Conservation (phyloP, 2,329 filamentous ascomycete species). For the Tolypocladium capitatum region DNA sequence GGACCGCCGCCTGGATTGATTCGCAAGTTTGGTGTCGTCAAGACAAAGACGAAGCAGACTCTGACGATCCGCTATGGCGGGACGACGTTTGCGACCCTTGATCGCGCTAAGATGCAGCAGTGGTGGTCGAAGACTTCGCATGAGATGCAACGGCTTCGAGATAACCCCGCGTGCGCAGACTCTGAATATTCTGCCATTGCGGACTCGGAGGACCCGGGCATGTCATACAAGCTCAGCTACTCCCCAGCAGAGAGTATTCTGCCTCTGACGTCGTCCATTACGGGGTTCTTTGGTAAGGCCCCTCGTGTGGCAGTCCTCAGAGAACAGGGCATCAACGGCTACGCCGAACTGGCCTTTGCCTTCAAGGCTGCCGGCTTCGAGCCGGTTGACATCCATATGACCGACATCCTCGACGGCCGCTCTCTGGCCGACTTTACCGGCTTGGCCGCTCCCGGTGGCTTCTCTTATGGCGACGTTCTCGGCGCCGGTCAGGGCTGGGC, state of each 20-base stretch:
- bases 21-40: slow-evolving; percentile 69
- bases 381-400: slow-evolving; percentile 93
- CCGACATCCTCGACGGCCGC: slow-evolving; percentile 68
- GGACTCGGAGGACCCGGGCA: slow-evolving; percentile 66
- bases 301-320: slow-evolving; percentile 82
- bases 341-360: slow-evolving; percentile 96
- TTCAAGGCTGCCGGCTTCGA: slow-evolving; percentile 87
- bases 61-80: slow-evolving; percentile 63
- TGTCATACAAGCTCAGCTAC: slow-evolving; percentile 73
- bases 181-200: slow-evolving; percentile 64
- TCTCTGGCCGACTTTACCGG: slow-evolving; percentile 75
- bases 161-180: slow-evolving; percentile 79
- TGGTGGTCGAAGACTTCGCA: slow-evolving; percentile 83
- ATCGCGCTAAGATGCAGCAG: slow-evolving; percentile 64
- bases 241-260: slow-evolving; percentile 65
- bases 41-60: slow-evolving; percentile 55
- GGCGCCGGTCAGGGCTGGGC: slow-evolving; percentile 97
- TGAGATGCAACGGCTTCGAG: slow-evolving; percentile 79
- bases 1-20: slow-evolving; percentile 72
- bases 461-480: slow-evolving; percentile 77
- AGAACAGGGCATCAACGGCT: slow-evolving; percentile 90
- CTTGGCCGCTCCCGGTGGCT: slow-evolving; percentile 88
- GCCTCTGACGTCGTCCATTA: slow-evolving; percentile 37
- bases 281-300: slow-evolving; percentile 38
- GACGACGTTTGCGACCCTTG: slow-evolving; percentile 53